Evolutionary conservation across 2,329 filamentous ascomycete genomes (phyloP), one percentile per base, ranked within the genome.

Genomic region (Pseudopithomyces maydicus): DNA sequence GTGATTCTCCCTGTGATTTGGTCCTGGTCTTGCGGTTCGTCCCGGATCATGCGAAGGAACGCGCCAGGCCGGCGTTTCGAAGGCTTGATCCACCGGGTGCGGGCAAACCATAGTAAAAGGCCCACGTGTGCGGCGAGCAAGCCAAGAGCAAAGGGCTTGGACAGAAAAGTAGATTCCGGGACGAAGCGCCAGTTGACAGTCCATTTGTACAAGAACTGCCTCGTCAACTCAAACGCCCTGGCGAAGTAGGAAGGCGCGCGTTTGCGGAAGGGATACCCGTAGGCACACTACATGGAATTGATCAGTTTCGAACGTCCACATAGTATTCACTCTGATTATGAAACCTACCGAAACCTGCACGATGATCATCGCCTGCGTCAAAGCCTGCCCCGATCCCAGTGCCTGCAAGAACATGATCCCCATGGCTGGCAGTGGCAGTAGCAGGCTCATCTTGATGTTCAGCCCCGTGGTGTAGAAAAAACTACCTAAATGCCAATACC

Each of bases 111-210:
- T 23, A 81, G 66, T 22, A 97, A 82, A n/a, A 92, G 80, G 8
- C 80, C 74, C 23, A 81, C 79, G 73, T 97, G 92, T 54, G 85
- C 71, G 1, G 76, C 81, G 23, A 97, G 81, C 49, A 97, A 82
- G 14, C 78, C 75, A 17, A 88, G 66, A 23, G 92, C 86, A 72
- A 97, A 96, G 1, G 79, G 73, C 57, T 80, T 84, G 64, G 87
- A 89, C 45, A 96, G 83, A 68, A 99, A 99, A 0, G 80, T 77
- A 6, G 90, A 85, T 76, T 97, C 92, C 15, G 90, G 88, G n/a
- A 97, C 78, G 74, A 98, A 98, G 52, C 93, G 88, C 95, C 95
- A 99, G 77, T 99, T 99, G 65, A 99, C 95, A 0, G 95, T 99
- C 95, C 95, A 99, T 78, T 94, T 92, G 82, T 94, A 98, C 68